A percentile compares a stretch with the other conserved stretches of the same genome.
Conservation (phyloP, 768 basidiomycete genomes). For the Auriculariales sp. region DNA sequence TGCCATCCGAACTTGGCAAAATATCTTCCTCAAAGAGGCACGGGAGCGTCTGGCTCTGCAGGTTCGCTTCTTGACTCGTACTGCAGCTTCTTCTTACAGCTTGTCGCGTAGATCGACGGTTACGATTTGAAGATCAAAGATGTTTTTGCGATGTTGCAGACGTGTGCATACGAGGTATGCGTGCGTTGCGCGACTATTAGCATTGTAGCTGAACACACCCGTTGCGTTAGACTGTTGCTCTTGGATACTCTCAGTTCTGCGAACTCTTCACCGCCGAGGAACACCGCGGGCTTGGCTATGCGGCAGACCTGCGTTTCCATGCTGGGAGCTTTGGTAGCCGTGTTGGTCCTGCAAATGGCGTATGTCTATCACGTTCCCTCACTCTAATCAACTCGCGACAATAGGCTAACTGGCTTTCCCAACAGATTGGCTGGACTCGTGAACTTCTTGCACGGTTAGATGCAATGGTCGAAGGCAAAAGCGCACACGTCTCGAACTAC, state of each 20-base stretch:
- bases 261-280: conserved; percentile 22
- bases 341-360: conserved; percentile 9
- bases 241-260: conserved; percentile 24
- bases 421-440: conserved; percentile 9
- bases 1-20: conserved; percentile 21
- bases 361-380: too few relatives aligned
- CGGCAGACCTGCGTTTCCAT: conserved; percentile 19
- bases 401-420: too few relatives aligned
- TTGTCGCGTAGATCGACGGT: conserved; percentile 19
- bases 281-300: conserved; percentile 14
- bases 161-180: conserved; percentile 25
- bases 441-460: conserved; percentile 15
- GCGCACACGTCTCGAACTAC: not conserved
- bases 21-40: conserved; percentile 24
- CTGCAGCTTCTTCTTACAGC: conserved; percentile 10
- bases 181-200: not conserved
- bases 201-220: not conserved
- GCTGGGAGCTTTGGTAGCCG: conserved; percentile 17
- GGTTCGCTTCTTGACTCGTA: not conserved
- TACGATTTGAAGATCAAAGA: conserved; percentile 17
- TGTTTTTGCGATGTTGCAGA: conserved; percentile 21
- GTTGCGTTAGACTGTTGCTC: conserved; percentile 14
- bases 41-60: not conserved
- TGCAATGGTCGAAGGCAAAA: not conserved
- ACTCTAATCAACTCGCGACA: too few relatives aligned